phyloP scores from a whole-genome alignment of 2,329 filamentous ascomycete species.

The Trichoderma pleuroti region DNA sequence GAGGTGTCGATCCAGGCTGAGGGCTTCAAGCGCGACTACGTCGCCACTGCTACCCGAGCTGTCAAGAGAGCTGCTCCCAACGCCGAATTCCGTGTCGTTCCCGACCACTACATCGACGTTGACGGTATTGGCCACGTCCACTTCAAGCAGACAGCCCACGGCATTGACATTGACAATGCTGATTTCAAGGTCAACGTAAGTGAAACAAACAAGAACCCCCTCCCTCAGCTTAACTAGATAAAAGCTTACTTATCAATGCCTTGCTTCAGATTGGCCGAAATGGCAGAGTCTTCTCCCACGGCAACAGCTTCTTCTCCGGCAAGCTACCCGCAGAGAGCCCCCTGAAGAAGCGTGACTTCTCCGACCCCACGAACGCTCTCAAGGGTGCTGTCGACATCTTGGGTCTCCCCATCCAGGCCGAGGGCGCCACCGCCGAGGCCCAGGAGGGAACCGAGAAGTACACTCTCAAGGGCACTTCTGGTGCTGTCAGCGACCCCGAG shows the following conservation, averaged over 20 bases:
- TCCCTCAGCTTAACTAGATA: neutral
- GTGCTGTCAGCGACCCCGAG: conserved; percentile 50
- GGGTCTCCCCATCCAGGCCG: conserved; percentile 31
- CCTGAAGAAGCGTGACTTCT: conserved; percentile 38
- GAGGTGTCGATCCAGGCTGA: conserved; percentile 24
- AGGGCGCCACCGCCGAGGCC: conserved; percentile 27
- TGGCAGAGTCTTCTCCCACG: conserved; percentile 56
- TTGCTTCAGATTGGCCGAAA: conserved; percentile 44
- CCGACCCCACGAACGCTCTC: conserved; percentile 44
- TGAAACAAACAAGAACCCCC: conserved; percentile 1
- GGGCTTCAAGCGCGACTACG: conserved; percentile 32
- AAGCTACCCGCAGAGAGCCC: conserved; percentile 37
- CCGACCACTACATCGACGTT: conserved; percentile 51
- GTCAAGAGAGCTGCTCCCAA: conserved; percentile 38
- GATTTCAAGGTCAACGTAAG: conserved; percentile 60
- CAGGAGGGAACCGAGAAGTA: conserved; percentile 29
- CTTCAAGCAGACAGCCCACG: conserved; percentile 57
- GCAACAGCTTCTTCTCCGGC: conserved; percentile 47
- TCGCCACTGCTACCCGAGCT: conserved; percentile 43
- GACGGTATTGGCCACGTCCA: conserved; percentile 57
- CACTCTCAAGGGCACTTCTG: conserved; percentile 46
- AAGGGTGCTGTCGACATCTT: conserved; percentile 37
- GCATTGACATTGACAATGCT: conserved; percentile 57
- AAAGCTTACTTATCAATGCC: neutral
- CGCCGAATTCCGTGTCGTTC: conserved; percentile 47